Evolutionary conservation across 2,329 filamentous ascomycete genomes (phyloP).

Genomic region (Plectosphaerella cucumerina): DNA sequence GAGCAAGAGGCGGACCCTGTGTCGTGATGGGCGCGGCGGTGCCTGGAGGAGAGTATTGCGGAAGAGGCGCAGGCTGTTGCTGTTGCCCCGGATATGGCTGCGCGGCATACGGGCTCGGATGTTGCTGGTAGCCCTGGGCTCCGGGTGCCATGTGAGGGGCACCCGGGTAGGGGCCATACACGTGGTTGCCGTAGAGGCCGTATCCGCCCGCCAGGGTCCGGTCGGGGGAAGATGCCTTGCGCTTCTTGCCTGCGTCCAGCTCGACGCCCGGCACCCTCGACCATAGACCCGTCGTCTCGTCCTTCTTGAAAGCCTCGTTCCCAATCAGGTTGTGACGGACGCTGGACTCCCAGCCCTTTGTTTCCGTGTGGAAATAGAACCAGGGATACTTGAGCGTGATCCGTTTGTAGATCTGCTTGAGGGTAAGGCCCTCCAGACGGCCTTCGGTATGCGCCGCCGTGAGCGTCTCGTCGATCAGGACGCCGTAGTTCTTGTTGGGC

Average conservation of each 20-base stretch:
- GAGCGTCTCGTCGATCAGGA: slow-evolving; percentile 57
- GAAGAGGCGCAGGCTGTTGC: slow-evolving; percentile 8
- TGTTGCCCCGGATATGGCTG: slow-evolving; percentile 20
- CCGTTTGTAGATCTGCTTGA: slow-evolving; percentile 61
- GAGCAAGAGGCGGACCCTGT: slow-evolving; percentile 15
- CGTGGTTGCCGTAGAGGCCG: slow-evolving; percentile 17
- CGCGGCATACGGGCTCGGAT: slow-evolving; percentile 14
- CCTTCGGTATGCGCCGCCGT: slow-evolving; percentile 49
- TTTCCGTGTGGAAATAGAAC: slow-evolving; percentile 57
- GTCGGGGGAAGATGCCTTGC: slow-evolving; percentile 50
- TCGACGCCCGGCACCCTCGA: slow-evolving; percentile 53
- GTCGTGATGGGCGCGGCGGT: slow-evolving; percentile 8
- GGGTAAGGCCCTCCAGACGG: slow-evolving; percentile 39
- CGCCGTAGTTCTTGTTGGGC: slow-evolving; percentile 58
- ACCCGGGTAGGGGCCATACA: slow-evolving; percentile 19
- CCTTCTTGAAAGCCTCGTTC: slow-evolving; percentile 57
- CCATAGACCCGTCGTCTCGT: slow-evolving; percentile 53
- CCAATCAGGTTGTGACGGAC: slow-evolving; percentile 61
- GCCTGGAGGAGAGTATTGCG: slow-evolving; percentile 12
- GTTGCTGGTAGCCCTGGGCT: slow-evolving; percentile 28
- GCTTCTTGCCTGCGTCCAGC: slow-evolving; percentile 58
- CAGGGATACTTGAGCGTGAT: slow-evolving; percentile 55
- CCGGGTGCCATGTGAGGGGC: slow-evolving; percentile 28
- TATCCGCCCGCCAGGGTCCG: slow-evolving; percentile 34
- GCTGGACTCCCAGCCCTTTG: slow-evolving; percentile 63